These are phyloP conservation scores for Cyclotella baltica DNA, from an alignment of 108 stramenopile species.

Conservation along the genomic window DNA sequence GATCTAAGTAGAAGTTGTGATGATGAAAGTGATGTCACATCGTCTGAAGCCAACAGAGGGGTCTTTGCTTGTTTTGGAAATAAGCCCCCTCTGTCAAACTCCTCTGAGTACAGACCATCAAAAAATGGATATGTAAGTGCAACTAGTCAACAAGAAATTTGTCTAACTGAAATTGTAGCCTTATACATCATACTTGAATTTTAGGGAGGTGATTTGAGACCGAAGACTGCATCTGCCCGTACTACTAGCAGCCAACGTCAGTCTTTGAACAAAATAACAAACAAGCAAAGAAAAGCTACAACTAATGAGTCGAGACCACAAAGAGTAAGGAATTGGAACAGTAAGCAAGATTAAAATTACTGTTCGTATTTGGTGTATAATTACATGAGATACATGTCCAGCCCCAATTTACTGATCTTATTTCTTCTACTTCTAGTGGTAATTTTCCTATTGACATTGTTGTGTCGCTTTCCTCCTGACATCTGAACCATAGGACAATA, in stretches of 20 bases:
- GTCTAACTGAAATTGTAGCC: neutral
- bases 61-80: slow-evolving; percentile 33
- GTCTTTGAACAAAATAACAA: slow-evolving; percentile 16
- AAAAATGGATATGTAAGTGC: slow-evolving; percentile 27
- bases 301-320: slow-evolving; percentile 14
- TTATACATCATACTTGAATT: neutral
- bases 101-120: slow-evolving; percentile 18
- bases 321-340: slow-evolving; percentile 41
- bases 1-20: slow-evolving; percentile 41
- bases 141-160: neutral
- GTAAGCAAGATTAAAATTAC: slow-evolving; percentile 25
- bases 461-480: too few species aligned
- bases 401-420: too few species aligned
- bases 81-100: slow-evolving; percentile 27
- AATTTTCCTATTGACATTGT: too few species aligned
- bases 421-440: too few species aligned
- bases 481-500: too few species aligned
- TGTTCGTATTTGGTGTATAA: too few species aligned
- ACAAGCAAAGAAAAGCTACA: slow-evolving; percentile 17
- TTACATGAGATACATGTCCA: too few species aligned
- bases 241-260: slow-evolving; percentile 25
- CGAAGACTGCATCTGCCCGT: slow-evolving; percentile 20
- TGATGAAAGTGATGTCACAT: slow-evolving; percentile 25
- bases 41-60: neutral
- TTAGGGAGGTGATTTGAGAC: neutral